These are phyloP conservation scores for Ambrosiella xylebori DNA, from an alignment of 2,329 filamentous ascomycete genomes.

Conservation along the genomic window DNA sequence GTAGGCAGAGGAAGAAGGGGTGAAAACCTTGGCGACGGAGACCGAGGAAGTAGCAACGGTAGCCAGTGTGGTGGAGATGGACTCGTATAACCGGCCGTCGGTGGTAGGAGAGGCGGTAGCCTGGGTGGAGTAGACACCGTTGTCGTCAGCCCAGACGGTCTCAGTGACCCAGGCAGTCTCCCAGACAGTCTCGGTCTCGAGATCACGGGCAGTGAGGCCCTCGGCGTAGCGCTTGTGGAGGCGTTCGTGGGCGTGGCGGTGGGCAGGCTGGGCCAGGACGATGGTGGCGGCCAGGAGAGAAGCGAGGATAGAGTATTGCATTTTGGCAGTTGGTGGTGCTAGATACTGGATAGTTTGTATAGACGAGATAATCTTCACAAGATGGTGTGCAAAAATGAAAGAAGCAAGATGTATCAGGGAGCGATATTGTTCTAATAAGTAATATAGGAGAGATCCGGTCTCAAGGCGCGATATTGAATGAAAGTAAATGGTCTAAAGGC, in stretches of 20 bases:
- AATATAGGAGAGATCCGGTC: constrained; percentile 12
- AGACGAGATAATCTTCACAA: constrained; percentile 7
- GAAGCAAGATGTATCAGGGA: constrained; percentile 2
- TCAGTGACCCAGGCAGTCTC: constrained; percentile 27
- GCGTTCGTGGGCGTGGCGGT: constrained; percentile 22
- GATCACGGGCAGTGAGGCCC: neutral
- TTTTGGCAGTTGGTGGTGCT: constrained; percentile 17
- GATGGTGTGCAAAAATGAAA: neutral
- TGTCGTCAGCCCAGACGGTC: constrained; percentile 28
- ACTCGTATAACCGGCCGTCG: constrained; percentile 21
- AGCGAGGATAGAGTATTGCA: constrained; percentile 29
- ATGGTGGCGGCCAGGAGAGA: constrained; percentile 24
- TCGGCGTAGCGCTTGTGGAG: constrained; percentile 18
- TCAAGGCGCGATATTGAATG: constrained; percentile 5
- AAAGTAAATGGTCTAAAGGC: constrained; percentile 5
- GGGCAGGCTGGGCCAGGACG: constrained; percentile 34
- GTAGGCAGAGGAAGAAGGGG: constrained; percentile 14
- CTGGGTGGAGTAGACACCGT: constrained; percentile 7
- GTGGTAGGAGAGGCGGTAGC: constrained; percentile 14
- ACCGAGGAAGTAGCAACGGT: constrained; percentile 15
- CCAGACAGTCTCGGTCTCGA: constrained; percentile 21
- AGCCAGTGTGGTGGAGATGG: constrained; percentile 8
- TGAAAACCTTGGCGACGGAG: constrained; percentile 15
- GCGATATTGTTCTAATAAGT: constrained; percentile 5
- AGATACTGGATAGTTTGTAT: neutral